Evolutionary conservation across 225 moss, liverwort and hornwort genomes (phyloP).

Genomic region (Rhytidiadelphus loreus): DNA sequence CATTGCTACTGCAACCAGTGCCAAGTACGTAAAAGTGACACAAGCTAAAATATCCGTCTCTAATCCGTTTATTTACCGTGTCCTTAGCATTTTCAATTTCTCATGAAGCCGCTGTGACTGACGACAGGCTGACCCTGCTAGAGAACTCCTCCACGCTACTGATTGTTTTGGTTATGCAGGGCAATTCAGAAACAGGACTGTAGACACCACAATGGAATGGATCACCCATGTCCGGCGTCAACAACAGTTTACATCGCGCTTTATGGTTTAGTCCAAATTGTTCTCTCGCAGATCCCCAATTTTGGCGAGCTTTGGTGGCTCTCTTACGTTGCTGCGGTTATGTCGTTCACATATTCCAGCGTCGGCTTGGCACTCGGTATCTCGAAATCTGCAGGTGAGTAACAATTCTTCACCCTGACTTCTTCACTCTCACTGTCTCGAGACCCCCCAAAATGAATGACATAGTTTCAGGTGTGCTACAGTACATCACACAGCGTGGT

Average conservation of each 20-base stretch:
- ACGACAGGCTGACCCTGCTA: not conserved
- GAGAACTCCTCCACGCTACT: not conserved
- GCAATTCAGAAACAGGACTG: slow-evolving; percentile 59
- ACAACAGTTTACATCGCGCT: slow-evolving; percentile 49
- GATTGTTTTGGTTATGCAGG: slow-evolving; percentile 15
- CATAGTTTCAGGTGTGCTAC: not conserved
- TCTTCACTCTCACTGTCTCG: not conserved
- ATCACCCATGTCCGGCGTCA: slow-evolving; percentile 15
- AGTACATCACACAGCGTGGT: not conserved
- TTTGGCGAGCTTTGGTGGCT: slow-evolving; percentile 85
- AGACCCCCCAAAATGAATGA: not conserved
- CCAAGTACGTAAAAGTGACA: slow-evolving; percentile 18
- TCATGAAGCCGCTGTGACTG: not conserved
- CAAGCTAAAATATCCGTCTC: not conserved
- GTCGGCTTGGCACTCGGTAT: slow-evolving; percentile 72
- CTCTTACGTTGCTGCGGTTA: slow-evolving; percentile 58
- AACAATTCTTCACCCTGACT: not conserved
- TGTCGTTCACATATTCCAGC: slow-evolving; percentile 71
- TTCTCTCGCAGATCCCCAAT: slow-evolving; percentile 70
- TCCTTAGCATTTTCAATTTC: not conserved
- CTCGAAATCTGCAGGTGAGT: slow-evolving; percentile 28
- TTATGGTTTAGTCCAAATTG: slow-evolving; percentile 53
- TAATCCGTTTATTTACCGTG: not conserved
- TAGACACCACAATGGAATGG: not conserved
- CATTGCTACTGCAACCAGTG: slow-evolving; percentile 59